These are phyloP conservation scores for Podaxis mareebaensis DNA, from an alignment of 768 basidiomycete genomes.

Conservation along the genomic window DNA sequence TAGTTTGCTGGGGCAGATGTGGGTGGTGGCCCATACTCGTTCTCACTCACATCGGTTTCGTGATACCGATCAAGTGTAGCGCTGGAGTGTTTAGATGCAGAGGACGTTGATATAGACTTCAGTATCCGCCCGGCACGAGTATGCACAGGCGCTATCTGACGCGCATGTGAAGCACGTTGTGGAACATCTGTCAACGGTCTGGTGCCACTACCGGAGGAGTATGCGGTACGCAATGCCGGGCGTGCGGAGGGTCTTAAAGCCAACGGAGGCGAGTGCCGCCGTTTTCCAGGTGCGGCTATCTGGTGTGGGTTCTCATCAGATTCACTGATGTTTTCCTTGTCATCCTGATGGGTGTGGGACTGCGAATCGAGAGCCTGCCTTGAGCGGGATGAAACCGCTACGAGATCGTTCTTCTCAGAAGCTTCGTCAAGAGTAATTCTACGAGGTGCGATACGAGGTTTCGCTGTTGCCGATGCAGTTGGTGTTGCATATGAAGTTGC, in stretches of 20 bases:
- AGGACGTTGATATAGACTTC: conserved; percentile 34
- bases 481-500: conserved; percentile 33
- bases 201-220: conserved; percentile 24
- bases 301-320: conserved; percentile 37
- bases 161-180: conserved; percentile 33
- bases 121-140: conserved; percentile 51
- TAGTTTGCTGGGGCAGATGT: neutral
- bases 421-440: conserved; percentile 44
- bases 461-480: conserved; percentile 33
- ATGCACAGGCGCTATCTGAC: conserved; percentile 46
- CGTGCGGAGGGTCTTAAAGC: conserved; percentile 31
- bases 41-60: conserved; percentile 40
- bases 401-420: conserved; percentile 22
- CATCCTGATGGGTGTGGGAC: conserved; percentile 36
- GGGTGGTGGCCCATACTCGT: conserved; percentile 28
- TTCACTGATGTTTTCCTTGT: conserved; percentile 51
- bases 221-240: conserved; percentile 25
- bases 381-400: conserved; percentile 22
- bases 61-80: conserved; percentile 50
- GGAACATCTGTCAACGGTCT: conserved; percentile 35
- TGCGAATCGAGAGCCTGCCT: conserved; percentile 28
- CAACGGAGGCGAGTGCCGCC: conserved; percentile 36
- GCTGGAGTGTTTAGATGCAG: conserved; percentile 26
- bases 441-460: conserved; percentile 37
- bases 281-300: conserved; percentile 25